phyloP scores from a whole-genome alignment of 2,329 filamentous ascomycete genomes.

The Hymenoscyphus repandus region DNA sequence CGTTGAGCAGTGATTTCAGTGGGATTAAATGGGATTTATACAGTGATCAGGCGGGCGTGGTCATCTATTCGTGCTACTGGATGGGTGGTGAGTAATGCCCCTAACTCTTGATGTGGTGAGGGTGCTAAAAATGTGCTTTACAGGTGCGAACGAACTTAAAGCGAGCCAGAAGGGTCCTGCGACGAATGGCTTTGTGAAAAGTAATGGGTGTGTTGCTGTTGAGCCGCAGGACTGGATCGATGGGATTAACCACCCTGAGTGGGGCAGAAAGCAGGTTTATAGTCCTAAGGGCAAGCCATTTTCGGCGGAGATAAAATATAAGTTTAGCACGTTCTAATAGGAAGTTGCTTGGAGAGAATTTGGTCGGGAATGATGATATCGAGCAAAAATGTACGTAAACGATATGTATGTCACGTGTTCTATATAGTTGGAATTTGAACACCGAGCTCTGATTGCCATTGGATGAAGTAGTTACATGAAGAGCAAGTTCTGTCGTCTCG shows the following conservation, averaged over 20 bases:
- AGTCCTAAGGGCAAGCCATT: conserved; percentile 34
- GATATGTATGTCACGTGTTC: not conserved
- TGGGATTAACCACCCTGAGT: conserved; percentile 84
- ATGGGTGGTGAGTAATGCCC: conserved; percentile 37
- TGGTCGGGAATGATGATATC: not conserved
- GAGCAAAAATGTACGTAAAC: not conserved
- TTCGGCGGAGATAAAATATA: conserved; percentile 14
- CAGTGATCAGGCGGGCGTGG: conserved; percentile 80
- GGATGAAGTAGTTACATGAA: too few relatives aligned
- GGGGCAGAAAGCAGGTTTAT: conserved; percentile 65
- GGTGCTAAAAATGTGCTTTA: not conserved
- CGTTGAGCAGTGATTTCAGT: conserved; percentile 65
- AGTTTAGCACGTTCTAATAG: conserved; percentile 11
- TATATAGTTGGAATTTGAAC: too few relatives aligned
- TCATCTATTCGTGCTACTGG: conserved; percentile 71
- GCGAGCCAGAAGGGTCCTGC: conserved; percentile 49
- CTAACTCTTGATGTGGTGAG: not conserved
- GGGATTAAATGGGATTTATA: conserved; percentile 79
- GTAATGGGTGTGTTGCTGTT: conserved; percentile 82
- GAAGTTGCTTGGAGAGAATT: not conserved
- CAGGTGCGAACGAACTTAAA: conserved; percentile 44
- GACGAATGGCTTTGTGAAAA: conserved; percentile 41
- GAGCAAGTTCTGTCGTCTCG: too few relatives aligned
- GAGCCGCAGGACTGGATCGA: conserved; percentile 94
- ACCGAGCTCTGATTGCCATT: too few relatives aligned